A percentile compares a stretch with the other conserved stretches of the same genome.
phyloP scores from a whole-genome alignment of 129 eudicot genomes.

The Flaveria trinervia region DNA sequence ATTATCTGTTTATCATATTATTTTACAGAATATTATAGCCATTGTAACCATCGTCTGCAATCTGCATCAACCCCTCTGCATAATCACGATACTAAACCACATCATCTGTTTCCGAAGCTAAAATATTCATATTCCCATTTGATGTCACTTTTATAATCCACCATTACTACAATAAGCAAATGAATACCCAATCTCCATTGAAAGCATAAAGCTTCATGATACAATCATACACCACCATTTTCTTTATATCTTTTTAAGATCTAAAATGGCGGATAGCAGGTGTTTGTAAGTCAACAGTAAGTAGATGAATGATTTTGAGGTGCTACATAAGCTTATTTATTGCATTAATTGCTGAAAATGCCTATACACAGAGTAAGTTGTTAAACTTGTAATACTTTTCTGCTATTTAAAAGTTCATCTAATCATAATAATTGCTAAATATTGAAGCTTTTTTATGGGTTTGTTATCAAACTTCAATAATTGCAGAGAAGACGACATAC shows the following conservation, averaged over 20 bases:
- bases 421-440: slow-evolving; percentile 13
- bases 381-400: slow-evolving; percentile 16
- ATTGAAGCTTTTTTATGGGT: slow-evolving; percentile 19
- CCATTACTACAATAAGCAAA: too few species aligned
- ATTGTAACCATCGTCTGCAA: background rate
- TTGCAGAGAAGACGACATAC: slow-evolving; percentile 29
- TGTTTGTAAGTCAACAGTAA: background rate
- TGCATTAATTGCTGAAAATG: slow-evolving; percentile 35
- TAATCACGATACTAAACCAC: too few species aligned
- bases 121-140: too few species aligned
- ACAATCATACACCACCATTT: slow-evolving; percentile 24
- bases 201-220: background rate
- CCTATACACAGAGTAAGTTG: slow-evolving; percentile 11
- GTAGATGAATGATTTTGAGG: background rate
- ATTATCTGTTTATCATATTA: too few species aligned
- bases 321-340: slow-evolving; percentile 2
- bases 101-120: too few species aligned
- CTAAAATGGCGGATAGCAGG: slow-evolving; percentile 14
- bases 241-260: slow-evolving; percentile 14
- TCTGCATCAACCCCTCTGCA: background rate
- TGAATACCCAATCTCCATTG: too few species aligned
- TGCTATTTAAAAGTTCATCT: background rate
- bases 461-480: slow-evolving; percentile 21
- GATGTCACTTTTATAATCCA: too few species aligned
- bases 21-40: too few species aligned